Base-by-base conservation (phyloP, 495 filamentous ascomycete genomes). In the Tetracladium marchalianum region DNA sequence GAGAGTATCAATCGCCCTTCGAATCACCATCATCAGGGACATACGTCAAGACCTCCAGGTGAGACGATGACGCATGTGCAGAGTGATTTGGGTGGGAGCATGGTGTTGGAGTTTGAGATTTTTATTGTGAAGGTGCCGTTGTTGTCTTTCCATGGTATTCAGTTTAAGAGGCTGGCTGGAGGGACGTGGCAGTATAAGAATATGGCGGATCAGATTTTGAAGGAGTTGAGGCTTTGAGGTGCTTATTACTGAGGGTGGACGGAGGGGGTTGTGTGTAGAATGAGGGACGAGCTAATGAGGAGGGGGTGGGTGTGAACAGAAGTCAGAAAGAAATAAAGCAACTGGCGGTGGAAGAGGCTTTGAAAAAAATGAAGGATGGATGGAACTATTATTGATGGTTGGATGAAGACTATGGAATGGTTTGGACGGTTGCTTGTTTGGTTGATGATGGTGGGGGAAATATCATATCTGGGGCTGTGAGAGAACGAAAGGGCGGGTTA, bases 141-240 rank as follows among this genome's bases (percentile, higher is more conserved):
- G 41, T 82, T 99, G 53, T 85, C 82, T 16, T 65, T 99, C 49
- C 90, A 97, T 57, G 92, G 92, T 35, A 87, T 99, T 41, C 92
- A 99, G 63, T 99, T 99, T 71, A 99, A 99, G 73, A 87, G 90
- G 63, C 81, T 97, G 38, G 79, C 86, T 24, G 94, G 92, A 5
- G 86, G 90, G 34, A 95, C 92, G 50, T 96, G 90, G 90, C 89
- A 95, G 65, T 99, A 96, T 61, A 94, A 95, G 68, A 85, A 87
- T 51, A 88, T 97, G 86, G 92, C 92, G 36, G 87, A 93, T 63
- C 86, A 85, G 59, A 97, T 99, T 61, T 68, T 99, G 52, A 76
- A 83, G 57, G 89, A 90, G 55, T 62, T 99, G 59, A 77, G 85
- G 60, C 74, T 98, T 49, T 96, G 40, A 56, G 13, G 9, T 31